phyloP scores from a whole-genome alignment of 2,329 filamentous ascomycete species.

The Diaporthe australafricana region DNA sequence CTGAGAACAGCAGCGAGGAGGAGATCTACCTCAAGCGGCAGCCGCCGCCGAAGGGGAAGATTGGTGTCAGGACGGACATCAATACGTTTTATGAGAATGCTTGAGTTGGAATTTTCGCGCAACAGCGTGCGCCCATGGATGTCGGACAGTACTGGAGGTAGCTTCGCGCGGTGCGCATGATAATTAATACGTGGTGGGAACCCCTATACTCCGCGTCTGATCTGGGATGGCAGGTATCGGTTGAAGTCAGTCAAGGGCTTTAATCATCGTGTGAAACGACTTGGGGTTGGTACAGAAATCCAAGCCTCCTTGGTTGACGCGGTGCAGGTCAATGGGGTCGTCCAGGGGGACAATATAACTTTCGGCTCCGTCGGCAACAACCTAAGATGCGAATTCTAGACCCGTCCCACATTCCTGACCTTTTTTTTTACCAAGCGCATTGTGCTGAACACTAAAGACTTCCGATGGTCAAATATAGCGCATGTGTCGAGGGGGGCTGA shows the following conservation, averaged over 20 bases:
- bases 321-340: background rate
- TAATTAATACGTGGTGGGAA: background rate
- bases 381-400: background rate
- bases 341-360: background rate
- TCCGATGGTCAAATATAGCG: background rate
- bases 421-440: background rate
- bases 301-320: no score
- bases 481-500: background rate
- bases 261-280: background rate
- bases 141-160: background rate
- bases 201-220: no score
- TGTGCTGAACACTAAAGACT: background rate
- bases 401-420: background rate
- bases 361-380: background rate
- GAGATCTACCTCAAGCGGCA: constrained; percentile 12
- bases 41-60: constrained; percentile 23
- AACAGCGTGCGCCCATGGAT: background rate
- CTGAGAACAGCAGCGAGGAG: constrained; percentile 28
- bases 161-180: background rate
- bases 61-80: constrained; percentile 29
- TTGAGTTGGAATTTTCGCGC: background rate
- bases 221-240: background rate
- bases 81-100: constrained; percentile 22
- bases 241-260: no score
- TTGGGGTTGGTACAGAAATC: background rate